These are phyloP conservation scores for Cadophora luteo-olivacea DNA, from an alignment of 2,329 filamentous ascomycete species.

Conservation along the genomic window DNA sequence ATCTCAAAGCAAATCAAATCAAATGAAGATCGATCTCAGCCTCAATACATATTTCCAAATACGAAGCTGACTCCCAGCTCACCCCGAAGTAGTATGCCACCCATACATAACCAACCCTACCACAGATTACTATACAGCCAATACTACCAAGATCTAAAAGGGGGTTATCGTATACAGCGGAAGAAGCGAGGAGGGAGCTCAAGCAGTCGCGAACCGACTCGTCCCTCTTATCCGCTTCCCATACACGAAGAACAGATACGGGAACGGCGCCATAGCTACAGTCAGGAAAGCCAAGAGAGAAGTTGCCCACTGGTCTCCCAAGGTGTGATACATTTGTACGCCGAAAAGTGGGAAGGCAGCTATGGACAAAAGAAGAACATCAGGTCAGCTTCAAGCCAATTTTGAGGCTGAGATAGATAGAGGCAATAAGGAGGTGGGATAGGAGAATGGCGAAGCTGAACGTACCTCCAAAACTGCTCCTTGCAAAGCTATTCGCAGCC, in stretches of 20 bases:
- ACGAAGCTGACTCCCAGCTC: neutral
- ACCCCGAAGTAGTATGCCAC: neutral
- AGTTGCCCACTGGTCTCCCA: slow-evolving; percentile 76
- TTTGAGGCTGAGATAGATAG: too few species aligned
- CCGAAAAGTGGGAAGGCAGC: slow-evolving; percentile 81
- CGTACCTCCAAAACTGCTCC: slow-evolving; percentile 72
- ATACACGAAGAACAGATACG: slow-evolving; percentile 66
- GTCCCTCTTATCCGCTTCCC: slow-evolving; percentile 62
- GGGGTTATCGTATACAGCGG: neutral
- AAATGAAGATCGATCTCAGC: neutral
- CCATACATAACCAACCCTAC: neutral
- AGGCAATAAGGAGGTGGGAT: too few species aligned
- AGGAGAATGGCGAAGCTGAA: too few species aligned
- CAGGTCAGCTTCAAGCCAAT: slow-evolving; percentile 32
- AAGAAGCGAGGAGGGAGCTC: neutral
- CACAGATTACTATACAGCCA: neutral
- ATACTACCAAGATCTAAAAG: neutral
- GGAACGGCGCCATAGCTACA: slow-evolving; percentile 67
- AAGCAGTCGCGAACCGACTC: slow-evolving; percentile 57
- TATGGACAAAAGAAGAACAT: slow-evolving; percentile 36
- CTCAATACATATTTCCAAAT: neutral
- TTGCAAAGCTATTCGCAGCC: slow-evolving; percentile 82
- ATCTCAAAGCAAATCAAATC: neutral
- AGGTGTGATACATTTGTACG: slow-evolving; percentile 71
- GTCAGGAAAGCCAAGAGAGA: slow-evolving; percentile 67